phyloP scores from a whole-genome alignment of 2,329 filamentous ascomycete genomes.

The Penicillium sp. region DNA sequence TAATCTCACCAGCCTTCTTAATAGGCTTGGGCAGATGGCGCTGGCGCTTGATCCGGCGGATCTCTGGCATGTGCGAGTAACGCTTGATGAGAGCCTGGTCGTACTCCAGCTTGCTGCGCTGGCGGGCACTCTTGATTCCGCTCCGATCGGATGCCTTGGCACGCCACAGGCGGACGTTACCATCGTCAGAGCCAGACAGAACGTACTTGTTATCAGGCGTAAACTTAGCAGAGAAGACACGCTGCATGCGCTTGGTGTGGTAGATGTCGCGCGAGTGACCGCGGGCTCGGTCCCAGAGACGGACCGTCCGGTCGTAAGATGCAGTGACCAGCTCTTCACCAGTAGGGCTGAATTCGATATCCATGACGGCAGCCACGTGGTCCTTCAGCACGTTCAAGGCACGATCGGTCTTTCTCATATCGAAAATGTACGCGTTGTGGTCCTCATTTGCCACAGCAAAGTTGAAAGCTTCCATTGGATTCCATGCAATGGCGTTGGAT shows the following conservation, averaged over 20 bases:
- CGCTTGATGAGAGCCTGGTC: conserved; percentile 76
- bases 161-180: conserved; percentile 85
- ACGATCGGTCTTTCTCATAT: conserved; percentile 84
- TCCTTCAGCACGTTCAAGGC: conserved; percentile 86
- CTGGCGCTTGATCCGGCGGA: conserved; percentile 82
- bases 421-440: conserved; percentile 88
- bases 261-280: conserved; percentile 91
- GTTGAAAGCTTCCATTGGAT: conserved; percentile 95
- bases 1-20: conserved; percentile 95
- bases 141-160: conserved; percentile 76
- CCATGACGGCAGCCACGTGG: conserved; percentile 89
- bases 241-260: conserved; percentile 96
- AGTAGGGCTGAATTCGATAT: conserved; percentile 90
- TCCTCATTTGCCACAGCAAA: conserved; percentile 91
- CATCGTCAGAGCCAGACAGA: conserved; percentile 86
- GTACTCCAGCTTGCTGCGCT: conserved; percentile 86
- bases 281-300: conserved; percentile 72
- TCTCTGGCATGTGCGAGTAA: conserved; percentile 94
- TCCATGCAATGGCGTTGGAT: conserved; percentile 82
- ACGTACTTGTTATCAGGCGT: conserved; percentile 87
- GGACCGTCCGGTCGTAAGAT: conserved; percentile 80
- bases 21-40: conserved; percentile 86
- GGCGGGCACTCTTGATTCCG: conserved; percentile 77
- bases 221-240: conserved; percentile 79
- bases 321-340: conserved; percentile 90